Evolutionary conservation across 257 asterid genomes (phyloP), one percentile per base, ranked within the genome.

Genomic region (Leptodermis oblonga): DNA sequence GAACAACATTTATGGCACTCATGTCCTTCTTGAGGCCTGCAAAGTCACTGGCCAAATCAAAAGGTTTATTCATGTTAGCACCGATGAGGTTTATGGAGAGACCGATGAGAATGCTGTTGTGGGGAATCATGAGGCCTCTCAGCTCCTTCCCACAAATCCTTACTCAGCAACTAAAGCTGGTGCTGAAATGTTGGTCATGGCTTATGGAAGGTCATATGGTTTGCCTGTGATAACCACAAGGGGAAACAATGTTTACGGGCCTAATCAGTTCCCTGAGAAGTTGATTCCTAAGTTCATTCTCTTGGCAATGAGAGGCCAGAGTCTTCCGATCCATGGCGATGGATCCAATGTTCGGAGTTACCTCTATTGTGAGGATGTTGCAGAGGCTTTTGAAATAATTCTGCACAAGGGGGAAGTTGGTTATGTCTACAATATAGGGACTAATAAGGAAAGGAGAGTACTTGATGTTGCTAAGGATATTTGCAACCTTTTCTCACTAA

Each of bases 151-250:
- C 4, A 90, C 97, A 13, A 92, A 92, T 55, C 98, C 98, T 34
- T 92, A 92, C 78, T 92, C 98, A 11, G 97, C 98, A 34, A 92
- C 97, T 0, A 92, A 92, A 74, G 97, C 98, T 22, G 97, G 98
- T 25, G 98, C 98, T 2, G 98, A 92, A 74, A 92, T 92, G 98
- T 95, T 92, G 73, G 97, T 90, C 39, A 92, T 92, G 98, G 98
- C 98, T 23, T 92, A 92, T 67, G 98, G 95, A 43, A 86, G 98
- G 76, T 92, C 98, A 26, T 92, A 92, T 56, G 98, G 97, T 11
- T 72, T 90, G 65, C 97, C 97, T 25, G 96, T 92, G 42, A 90
- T 92, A 65, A 92, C 96, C 45, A 90, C 97, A 7, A 76, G 96
- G 48, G 98, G 98, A 62, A 90, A 90, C 81, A 90, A 90, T 30